Conservation (phyloP, 345 rosid genomes). For the Eutrema yunnanense region DNA sequence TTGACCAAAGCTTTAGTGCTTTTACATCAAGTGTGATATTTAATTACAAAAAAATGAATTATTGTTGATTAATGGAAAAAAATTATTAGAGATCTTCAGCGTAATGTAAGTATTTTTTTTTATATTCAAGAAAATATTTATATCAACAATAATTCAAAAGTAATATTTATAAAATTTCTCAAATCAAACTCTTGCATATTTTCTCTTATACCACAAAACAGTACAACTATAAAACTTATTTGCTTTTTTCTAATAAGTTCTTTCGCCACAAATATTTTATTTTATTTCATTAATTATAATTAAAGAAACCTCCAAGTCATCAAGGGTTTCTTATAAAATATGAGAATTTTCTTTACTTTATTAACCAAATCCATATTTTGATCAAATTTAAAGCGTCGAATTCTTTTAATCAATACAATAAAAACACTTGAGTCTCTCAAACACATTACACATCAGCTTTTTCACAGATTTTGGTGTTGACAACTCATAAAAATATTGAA, state of each 20-base stretch:
- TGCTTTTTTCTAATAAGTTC: neutral
- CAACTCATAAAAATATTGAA: too few relatives aligned
- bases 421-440: too few relatives aligned
- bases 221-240: neutral
- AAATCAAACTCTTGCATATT: neutral
- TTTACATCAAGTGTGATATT: neutral
- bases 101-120: too few relatives aligned
- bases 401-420: neutral
- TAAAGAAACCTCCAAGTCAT: neutral
- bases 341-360: neutral
- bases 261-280: neutral
- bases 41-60: neutral
- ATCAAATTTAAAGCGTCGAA: neutral
- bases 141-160: neutral
- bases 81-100: neutral
- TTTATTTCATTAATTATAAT: neutral
- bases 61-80: neutral
- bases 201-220: neutral
- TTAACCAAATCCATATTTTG: too few relatives aligned
- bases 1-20: neutral
- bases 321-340: neutral
- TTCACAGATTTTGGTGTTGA: too few relatives aligned
- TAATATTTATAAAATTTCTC: neutral
- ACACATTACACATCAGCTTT: too few relatives aligned
- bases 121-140: neutral